These are phyloP conservation scores for Fusarium coicis DNA, from an alignment of 2,329 filamentous ascomycete species.

Conservation along the genomic window DNA sequence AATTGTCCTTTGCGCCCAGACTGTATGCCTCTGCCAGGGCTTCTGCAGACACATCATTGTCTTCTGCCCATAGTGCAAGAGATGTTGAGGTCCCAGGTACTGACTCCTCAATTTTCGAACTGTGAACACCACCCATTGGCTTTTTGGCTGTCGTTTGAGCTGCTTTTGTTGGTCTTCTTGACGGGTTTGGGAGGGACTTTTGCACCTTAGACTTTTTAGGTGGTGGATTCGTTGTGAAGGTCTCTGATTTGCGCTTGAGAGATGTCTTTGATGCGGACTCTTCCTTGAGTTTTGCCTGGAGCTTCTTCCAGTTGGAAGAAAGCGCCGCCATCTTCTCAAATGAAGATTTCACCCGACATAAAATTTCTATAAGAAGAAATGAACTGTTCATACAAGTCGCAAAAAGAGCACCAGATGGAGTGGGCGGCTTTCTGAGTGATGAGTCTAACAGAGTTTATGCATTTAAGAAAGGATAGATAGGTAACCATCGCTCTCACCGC, in stretches of 20 bases:
- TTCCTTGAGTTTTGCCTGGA: slow-evolving; percentile 71
- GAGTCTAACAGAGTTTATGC: slow-evolving; percentile 37
- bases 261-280: slow-evolving; percentile 53
- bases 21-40: slow-evolving; percentile 71
- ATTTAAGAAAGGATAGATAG: slow-evolving; percentile 38
- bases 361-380: neutral
- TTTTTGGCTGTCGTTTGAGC: slow-evolving; percentile 19
- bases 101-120: slow-evolving; percentile 56
- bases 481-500: slow-evolving; percentile 37
- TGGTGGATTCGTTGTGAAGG: slow-evolving; percentile 40
- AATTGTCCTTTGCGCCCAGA: slow-evolving; percentile 61
- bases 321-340: slow-evolving; percentile 55
- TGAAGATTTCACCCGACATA: neutral
- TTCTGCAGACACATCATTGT: slow-evolving; percentile 70
- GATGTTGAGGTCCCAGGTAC: slow-evolving; percentile 60
- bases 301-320: slow-evolving; percentile 82
- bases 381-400: slow-evolving; percentile 9
- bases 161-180: slow-evolving; percentile 4
- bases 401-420: slow-evolving; percentile 3
- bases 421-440: slow-evolving; percentile 9
- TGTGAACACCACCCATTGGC: slow-evolving; percentile 68
- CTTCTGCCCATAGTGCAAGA: slow-evolving; percentile 68
- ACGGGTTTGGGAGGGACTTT: slow-evolving; percentile 13
- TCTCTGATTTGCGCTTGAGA: slow-evolving; percentile 56
- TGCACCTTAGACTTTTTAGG: slow-evolving; percentile 46